Evolutionary conservation across 2,329 filamentous ascomycete genomes (phyloP).

Genomic region (Colletotrichum scovillei): DNA sequence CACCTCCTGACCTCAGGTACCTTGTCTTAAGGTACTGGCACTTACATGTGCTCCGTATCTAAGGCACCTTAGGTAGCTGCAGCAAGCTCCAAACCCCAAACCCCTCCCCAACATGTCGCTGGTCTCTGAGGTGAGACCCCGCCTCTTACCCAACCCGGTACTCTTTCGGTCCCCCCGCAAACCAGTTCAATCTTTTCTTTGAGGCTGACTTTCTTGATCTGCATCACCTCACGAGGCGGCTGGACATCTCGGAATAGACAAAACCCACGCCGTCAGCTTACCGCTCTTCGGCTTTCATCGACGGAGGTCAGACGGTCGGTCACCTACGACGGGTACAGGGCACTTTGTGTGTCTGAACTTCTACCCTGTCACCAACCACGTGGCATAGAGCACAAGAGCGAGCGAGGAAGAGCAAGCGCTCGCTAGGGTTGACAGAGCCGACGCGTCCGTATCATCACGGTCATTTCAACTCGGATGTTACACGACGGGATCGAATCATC

Average conservation of each 20-base stretch:
- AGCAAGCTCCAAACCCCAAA: too few species aligned
- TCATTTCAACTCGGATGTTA: not conserved
- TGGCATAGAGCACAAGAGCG: not conserved
- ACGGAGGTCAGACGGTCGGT: not conserved
- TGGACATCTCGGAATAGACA: not conserved
- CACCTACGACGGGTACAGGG: too few species aligned
- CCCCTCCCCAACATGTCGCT: too few species aligned
- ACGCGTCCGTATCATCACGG: not conserved
- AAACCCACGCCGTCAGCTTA: conserved; percentile 26
- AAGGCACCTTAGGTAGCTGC: too few species aligned
- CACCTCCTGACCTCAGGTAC: too few species aligned
- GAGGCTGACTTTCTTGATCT: not conserved
- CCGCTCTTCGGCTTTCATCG: conserved; percentile 15
- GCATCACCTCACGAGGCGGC: not conserved
- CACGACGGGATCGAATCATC: conserved; percentile 10
- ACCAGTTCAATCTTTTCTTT: not conserved
- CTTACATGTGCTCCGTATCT: too few species aligned
- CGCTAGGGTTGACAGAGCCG: not conserved
- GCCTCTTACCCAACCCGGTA: too few species aligned
- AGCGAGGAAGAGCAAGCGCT: not conserved
- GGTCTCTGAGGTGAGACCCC: too few species aligned
- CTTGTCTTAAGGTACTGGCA: too few species aligned
- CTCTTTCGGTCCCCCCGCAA: too few species aligned
- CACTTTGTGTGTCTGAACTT: not conserved
- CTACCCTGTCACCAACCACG: not conserved